Evolutionary conservation across 805 yeast genomes (phyloP).

Genomic region (Kluyveromyces nonfermentans): DNA sequence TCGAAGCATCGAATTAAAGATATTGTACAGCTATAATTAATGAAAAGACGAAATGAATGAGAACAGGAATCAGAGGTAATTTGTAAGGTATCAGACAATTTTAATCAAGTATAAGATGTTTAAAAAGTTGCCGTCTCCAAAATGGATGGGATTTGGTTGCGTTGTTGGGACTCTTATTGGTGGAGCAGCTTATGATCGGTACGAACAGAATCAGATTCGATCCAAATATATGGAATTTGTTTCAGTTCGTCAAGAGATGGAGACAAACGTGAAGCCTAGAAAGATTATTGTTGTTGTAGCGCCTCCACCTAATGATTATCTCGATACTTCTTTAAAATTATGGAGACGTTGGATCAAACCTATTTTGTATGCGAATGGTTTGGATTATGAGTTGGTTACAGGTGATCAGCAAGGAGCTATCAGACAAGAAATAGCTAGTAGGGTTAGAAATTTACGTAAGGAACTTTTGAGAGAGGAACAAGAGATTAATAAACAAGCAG

Average conservation of each 20-base stretch:
- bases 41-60: too few relatives aligned
- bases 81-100: not conserved
- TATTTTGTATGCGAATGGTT: constrained; percentile 67
- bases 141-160: constrained; percentile 87
- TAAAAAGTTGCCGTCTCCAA: constrained; percentile 62
- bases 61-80: not conserved
- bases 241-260: constrained; percentile 41
- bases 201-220: constrained; percentile 58
- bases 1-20: too few relatives aligned
- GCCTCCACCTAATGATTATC: constrained; percentile 93
- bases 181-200: constrained; percentile 71
- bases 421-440: constrained; percentile 71
- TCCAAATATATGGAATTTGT: constrained; percentile 51
- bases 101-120: not conserved
- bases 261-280: constrained; percentile 52
- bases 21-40: too few relatives aligned
- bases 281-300: constrained; percentile 76
- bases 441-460: constrained; percentile 60
- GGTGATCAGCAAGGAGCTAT: constrained; percentile 87
- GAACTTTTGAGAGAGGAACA: constrained; percentile 26
- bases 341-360: constrained; percentile 83
- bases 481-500: constrained; percentile 9
- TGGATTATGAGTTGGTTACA: constrained; percentile 70
- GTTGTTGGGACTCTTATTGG: constrained; percentile 58
- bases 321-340: constrained; percentile 62